Percentiles rank a stretch among this genome's conserved stretches.
Conservation (phyloP, 352 stramenopile genomes). For the Pythium volutum region DNA sequence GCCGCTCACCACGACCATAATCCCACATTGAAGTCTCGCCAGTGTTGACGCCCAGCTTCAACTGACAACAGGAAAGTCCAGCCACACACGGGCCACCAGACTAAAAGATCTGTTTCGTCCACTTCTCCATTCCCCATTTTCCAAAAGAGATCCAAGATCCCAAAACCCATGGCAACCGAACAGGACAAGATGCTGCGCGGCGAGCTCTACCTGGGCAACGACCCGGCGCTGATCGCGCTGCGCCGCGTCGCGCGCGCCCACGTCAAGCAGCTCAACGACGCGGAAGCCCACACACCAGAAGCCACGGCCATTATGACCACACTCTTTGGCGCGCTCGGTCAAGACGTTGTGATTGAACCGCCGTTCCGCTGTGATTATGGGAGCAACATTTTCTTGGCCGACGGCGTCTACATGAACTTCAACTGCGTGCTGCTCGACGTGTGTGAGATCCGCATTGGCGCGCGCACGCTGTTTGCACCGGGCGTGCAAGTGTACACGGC, state of each 20-base stretch:
- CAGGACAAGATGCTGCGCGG: constrained; percentile 61
- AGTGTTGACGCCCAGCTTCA: constrained; percentile 2
- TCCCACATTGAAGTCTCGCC: background rate
- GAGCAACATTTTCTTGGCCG: constrained; percentile 69
- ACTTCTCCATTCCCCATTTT: background rate
- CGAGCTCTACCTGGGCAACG: constrained; percentile 48
- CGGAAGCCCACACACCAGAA: constrained; percentile 26
- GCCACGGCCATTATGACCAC: constrained; percentile 29
- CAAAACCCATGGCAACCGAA: constrained; percentile 30
- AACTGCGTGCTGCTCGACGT: constrained; percentile 86
- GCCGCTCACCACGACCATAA: too few species aligned
- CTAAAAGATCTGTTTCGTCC: too few species aligned
- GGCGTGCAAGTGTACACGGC: constrained; percentile 81
- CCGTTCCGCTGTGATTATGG: constrained; percentile 90
- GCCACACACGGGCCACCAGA: too few species aligned
- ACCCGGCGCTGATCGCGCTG: constrained; percentile 37
- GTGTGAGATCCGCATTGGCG: constrained; percentile 74
- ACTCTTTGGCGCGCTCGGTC: constrained; percentile 41
- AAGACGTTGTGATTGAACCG: constrained; percentile 61
- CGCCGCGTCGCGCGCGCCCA: constrained; percentile 29
- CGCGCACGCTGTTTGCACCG: constrained; percentile 66
- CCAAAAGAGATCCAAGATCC: background rate
- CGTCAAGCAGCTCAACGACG: constrained; percentile 41
- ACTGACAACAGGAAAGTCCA: background rate
- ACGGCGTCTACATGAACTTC: constrained; percentile 88